Conservation (phyloP, 73 alveolate genomes). For the Effrenium voratum region DNA sequence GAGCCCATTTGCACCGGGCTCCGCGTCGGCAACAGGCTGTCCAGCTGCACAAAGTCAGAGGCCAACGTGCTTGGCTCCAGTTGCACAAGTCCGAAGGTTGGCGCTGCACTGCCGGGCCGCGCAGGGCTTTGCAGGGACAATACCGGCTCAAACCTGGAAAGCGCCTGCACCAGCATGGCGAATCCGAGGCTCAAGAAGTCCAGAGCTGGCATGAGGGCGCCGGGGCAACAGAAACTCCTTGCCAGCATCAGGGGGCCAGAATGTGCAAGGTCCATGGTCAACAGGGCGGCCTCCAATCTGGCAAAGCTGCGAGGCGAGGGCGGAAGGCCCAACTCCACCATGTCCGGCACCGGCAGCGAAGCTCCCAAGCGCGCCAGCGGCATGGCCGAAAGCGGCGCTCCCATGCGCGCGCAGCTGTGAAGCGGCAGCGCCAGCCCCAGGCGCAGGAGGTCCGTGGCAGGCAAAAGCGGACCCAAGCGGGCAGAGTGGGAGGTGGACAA, state of each 20-base stretch:
- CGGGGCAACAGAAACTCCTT: constrained; percentile 11
- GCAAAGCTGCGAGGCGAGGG: not conserved
- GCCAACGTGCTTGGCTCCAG: not conserved
- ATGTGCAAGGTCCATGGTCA: no score
- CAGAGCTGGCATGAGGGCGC: not conserved
- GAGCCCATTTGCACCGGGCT: not conserved
- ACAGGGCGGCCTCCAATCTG: no score
- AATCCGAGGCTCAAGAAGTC: not conserved
- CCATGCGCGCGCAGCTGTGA: not conserved
- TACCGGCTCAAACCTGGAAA: not conserved
- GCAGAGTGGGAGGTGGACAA: not conserved
- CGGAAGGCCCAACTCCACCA: not conserved
- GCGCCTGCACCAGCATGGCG: not conserved
- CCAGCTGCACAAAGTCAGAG: constrained; percentile 20
- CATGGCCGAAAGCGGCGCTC: not conserved
- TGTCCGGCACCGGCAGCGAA: not conserved
- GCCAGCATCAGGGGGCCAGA: not conserved
- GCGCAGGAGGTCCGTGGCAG: constrained; percentile 7
- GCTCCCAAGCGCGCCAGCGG: constrained; percentile 14
- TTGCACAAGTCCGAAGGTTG: not conserved
- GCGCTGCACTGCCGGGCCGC: not conserved
- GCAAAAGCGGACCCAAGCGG: not conserved
- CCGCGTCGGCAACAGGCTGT: not conserved
- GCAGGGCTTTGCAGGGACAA: not conserved
- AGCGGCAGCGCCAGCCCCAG: not conserved